Base-by-base conservation (phyloP, 2,329 filamentous ascomycete species). In the Lomentospora prolificans region DNA sequence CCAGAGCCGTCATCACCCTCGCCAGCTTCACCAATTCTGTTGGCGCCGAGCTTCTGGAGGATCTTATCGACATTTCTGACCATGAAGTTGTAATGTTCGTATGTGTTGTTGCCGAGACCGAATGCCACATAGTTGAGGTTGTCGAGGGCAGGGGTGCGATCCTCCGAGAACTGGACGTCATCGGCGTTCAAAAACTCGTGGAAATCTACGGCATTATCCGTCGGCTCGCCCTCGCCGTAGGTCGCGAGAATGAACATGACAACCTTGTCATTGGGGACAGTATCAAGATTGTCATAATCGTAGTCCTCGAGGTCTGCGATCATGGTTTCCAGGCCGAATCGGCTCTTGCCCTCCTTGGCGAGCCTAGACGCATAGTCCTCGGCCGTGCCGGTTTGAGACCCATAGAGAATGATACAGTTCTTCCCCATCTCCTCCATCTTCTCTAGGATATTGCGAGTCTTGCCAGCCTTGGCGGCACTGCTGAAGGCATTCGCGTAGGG, bases 51-150 rank as follows among this genome's bases (percentile, higher is more conserved):
- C 65, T 88, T 92, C 66, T 84, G 78, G 58, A 99, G 76, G 59
- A 84, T 85, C 69, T 87, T 84, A 73, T 94, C 84, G 57, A 97
- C 86, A 60, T 92, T 89, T 69, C 92, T 90, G 58, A 99, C 91
- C 90, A 99, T 96, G 54, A 87, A 87, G 76, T 99, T 99, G 80
- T 96, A 99, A 77, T 99, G 94, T 69, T 99, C 94, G 69, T 99
- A 99, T 27, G 94, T 97, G 77, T 97, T 99, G 79, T 99, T 99
- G 62, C 94, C 94, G 39, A 99, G 84, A 66, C 94, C 94, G 65
- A 99, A 99, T 57, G 90, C 82, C 66, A 99, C 90, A 67, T 91
- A 99, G 70, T 91, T 92, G 67, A 99, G 81, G 65, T 89, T 91
- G 53, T 75, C 78, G 55, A 99, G 82, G 52, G 92, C 81, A 59